Base-by-base conservation (phyloP, 352 stramenopile species). In the Phytophthora cactorum region DNA sequence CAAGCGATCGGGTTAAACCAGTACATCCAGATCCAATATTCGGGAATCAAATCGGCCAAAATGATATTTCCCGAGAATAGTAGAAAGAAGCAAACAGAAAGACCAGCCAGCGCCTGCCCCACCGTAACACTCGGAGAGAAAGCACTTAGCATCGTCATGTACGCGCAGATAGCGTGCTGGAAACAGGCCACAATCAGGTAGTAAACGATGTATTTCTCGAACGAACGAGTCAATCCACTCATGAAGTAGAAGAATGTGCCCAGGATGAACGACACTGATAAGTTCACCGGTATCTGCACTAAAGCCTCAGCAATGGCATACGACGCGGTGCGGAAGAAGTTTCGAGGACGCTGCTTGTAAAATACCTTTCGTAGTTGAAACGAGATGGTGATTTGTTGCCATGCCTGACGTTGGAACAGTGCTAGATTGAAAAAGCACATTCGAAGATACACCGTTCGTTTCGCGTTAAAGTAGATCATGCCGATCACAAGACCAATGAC, bases 201-300 rank as follows among this genome's bases (percentile, higher is more conserved):
- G 58, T 88, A 97, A 38, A 92, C 79, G 44, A 97, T 78, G 67
- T 87, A 97, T 61, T 87, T 88, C 39, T 77, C 68, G 39, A 89
- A 84, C 41, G 82, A 74, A 1, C 59, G 59, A 11, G 74, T 83
- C 32, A 97, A 65, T 2, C 92, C 92, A 62, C 92, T 93, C 83
- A 97, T 96, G 62, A 92, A 98, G 74, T 98, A 98, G 69, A 89
- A 89, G 64, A 86, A 81, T 17, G 91, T 81, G 66, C 91, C 75
- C 32, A 86, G 32, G 9, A 86, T 68, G 31, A 86, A 76, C 9
- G 75, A 76, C 0, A 89, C 91, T 0, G 79, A 76, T 62, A 97
- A 76, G 73, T 86, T 82, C 52, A 93, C 80, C 7, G 86, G 75
- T 12, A 90, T 81, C 63, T 88, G 76, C 22, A 93, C 76, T 8